A percentile compares a stretch with the other conserved stretches of the same genome.
Conservation (phyloP, 371 early-diverging fungal species). For the Mortierella sp. region DNA sequence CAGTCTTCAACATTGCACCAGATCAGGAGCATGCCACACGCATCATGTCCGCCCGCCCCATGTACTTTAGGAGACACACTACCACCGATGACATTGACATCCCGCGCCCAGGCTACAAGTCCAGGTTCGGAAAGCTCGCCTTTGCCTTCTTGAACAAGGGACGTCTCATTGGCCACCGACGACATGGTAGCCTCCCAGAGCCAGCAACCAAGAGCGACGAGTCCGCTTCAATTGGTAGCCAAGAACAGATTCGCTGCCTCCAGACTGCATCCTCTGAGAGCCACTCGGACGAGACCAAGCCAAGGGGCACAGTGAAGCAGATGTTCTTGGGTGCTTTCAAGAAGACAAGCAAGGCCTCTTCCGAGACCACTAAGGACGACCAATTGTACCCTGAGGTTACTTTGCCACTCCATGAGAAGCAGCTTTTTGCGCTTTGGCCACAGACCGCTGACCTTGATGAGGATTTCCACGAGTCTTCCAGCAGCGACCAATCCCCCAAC, state of each 20-base stretch:
- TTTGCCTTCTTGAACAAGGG: constrained; percentile 9
- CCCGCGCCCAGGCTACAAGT: constrained; percentile 1
- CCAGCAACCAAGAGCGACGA: constrained; percentile 9
- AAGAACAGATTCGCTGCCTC: not conserved
- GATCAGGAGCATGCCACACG: too few relatives aligned
- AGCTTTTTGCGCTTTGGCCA: constrained; percentile 6
- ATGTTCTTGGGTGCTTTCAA: constrained; percentile 37
- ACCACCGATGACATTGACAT: constrained; percentile 4
- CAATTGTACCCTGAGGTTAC: not conserved
- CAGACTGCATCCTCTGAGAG: constrained; percentile 9
- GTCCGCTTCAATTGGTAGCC: not conserved
- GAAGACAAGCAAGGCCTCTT: constrained; percentile 7
- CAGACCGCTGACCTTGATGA: constrained; percentile 6
- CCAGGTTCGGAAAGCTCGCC: constrained; percentile 3
- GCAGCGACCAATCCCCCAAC: constrained; percentile 10
- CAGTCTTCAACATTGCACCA: too few relatives aligned
- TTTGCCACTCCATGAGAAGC: not conserved
- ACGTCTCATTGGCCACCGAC: not conserved
- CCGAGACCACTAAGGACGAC: not conserved
- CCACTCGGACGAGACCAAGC: constrained; percentile 10
- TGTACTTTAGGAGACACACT: not conserved
- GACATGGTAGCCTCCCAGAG: not conserved
- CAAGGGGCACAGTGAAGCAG: constrained; percentile 24
- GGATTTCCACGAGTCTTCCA: constrained; percentile 4
- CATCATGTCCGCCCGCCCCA: not conserved